Evolutionary conservation across 2,329 filamentous ascomycete species (phyloP).

Genomic region (Cytospora mali): DNA sequence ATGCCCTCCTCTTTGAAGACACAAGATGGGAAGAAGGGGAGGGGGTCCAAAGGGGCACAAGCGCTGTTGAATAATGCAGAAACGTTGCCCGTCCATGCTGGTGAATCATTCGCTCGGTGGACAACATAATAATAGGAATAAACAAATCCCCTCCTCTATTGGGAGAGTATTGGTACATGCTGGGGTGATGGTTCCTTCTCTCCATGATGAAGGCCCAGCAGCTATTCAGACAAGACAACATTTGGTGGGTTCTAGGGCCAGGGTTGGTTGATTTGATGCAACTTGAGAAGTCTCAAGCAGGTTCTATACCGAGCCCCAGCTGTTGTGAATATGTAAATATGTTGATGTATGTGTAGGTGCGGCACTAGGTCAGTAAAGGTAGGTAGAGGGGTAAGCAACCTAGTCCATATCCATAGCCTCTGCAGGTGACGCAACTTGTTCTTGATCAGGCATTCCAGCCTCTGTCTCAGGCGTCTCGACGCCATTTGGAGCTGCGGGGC

Average conservation of each 20-base stretch:
- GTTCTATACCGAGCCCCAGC: background rate
- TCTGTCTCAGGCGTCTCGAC: slow-evolving; percentile 21
- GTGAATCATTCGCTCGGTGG: no score
- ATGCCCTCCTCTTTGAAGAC: no score
- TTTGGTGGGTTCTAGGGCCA: background rate
- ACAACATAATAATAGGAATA: no score
- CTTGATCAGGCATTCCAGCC: slow-evolving; percentile 2
- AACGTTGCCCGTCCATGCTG: no score
- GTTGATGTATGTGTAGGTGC: background rate
- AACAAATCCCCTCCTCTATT: background rate
- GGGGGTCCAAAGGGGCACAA: no score
- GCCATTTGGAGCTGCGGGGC: slow-evolving; percentile 5
- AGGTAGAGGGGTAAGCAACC: background rate
- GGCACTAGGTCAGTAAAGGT: background rate
- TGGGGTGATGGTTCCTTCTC: background rate
- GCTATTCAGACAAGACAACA: background rate
- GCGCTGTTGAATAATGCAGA: no score
- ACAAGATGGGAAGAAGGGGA: no score
- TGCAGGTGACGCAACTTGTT: slow-evolving; percentile 1
- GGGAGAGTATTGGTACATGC: background rate
- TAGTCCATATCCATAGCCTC: slow-evolving; percentile 19
- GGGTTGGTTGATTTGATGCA: background rate
- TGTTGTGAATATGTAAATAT: background rate
- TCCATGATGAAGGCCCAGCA: background rate
- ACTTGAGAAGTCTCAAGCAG: background rate